Evolutionary conservation across 192 early-diverging fungal genomes (phyloP), one percentile per base, ranked within the genome.

Genomic region (Dispira parvispora): DNA sequence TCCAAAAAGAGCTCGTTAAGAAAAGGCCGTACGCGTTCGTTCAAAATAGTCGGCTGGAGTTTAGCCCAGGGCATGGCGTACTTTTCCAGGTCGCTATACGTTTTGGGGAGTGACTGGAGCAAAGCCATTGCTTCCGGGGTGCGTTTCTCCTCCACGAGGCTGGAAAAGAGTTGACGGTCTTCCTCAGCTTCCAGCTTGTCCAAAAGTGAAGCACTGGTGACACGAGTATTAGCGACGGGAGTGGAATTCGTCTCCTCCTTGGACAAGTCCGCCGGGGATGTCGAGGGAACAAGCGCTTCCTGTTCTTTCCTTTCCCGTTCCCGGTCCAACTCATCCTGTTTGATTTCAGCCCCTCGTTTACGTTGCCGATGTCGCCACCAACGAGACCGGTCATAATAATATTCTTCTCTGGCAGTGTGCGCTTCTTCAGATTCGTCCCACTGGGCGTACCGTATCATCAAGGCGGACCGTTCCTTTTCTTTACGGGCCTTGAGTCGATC

Each of bases 1-100:
- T 93, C 88, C 0, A 74, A 65, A 32, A 96, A 80, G 62, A 90
- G 88, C 69, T 90, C 87, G 16, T 70, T 73, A 13, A 89, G 74
- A 63, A 90, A 90, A 0, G 90, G 85, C 57, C 73, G 68, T 38
- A 96, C 68, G 62, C 87, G 91, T 16, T 79, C 76, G 23, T 65
- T 52, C 45, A 94, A 45, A 20, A 90, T 71, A 26, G 63, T 52
- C 57, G 79, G 25, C 53, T 72, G 49, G 47, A 73, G 50, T 25
- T 47, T 46, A 20, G 64, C 56, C 69, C 68, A 73, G 61, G 71
- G 56, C 27, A 75, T 61, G 0, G 67, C 67, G 71, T 57, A 70
- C 43, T n/a, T n/a, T n/a, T n/a, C n/a, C n/a, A 46, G 46, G 46
- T 11, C 46, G 11, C 18, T 18, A 46, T 46, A 46, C 11, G 46